Evolutionary conservation across 805 yeast genomes (phyloP), one percentile per base, ranked within the genome.

Genomic region (Saturnispora gosingensis): DNA sequence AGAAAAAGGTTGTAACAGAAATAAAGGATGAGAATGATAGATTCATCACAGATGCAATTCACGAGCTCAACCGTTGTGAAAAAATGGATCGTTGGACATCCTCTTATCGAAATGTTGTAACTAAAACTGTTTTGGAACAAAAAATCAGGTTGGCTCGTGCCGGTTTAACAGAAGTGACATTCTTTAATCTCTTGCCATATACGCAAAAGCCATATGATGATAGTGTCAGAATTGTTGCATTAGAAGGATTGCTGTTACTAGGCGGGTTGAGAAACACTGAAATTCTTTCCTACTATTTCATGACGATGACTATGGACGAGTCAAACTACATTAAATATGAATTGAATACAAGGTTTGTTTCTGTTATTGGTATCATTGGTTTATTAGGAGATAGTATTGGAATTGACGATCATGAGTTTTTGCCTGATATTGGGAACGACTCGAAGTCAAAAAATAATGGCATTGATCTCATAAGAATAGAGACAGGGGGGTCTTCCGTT

Each of bases 21-120:
- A 38, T 59, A 3, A 48, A 50, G 5, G 67, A 62, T 20, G 61
- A 59, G 3, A 74, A 71, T 30, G 63, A 54, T 30, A 62, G 61
- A 3, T 80, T 76, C 58, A 62, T 78, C 2, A 57, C 63, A 3
- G 76, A 74, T 15, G 80, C 82, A 0, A 59, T 82, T 7, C 73
- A 75, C 6, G 97, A 90, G 61, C 71, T 93, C 45, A 80, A 82
- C 51, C 75, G 97, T 53, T 76, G 82, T 54, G 80, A 81, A 57
- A 81, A 89, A 55, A 74, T 93, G 68, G 98, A 91, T 61, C 81
- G 78, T 43, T 88, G 95, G 95, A 73, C 84, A 7, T 91, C 97
- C 1, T 83, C 96, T 0, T 80, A 77, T 55, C 83, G 80, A 49
- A 64, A 75, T 52, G 55, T 74, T 36, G 70, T 86, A 39, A 74